These are phyloP conservation scores for Auriscalpium orientale DNA, from an alignment of 768 basidiomycete genomes.

Conservation along the genomic window DNA sequence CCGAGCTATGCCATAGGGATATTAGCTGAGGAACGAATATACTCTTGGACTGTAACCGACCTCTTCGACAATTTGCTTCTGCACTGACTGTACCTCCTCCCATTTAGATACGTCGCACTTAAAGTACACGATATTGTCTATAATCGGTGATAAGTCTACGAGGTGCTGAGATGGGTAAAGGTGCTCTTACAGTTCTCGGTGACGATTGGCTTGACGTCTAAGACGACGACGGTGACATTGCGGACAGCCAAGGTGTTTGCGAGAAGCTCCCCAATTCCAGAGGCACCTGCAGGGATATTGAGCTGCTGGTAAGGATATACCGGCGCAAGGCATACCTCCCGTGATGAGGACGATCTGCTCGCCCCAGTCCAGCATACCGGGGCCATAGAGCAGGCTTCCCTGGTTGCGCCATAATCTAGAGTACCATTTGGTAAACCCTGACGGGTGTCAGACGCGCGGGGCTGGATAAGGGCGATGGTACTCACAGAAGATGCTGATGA, in stretches of 20 bases:
- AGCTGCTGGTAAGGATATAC: no score
- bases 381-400: constrained; percentile 52
- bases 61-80: constrained; percentile 71
- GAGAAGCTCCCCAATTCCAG: constrained; percentile 82
- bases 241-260: constrained; percentile 82
- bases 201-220: constrained; percentile 73
- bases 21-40: neutral
- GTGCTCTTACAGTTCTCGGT: constrained; percentile 65
- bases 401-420: constrained; percentile 73
- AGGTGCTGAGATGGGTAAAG: neutral
- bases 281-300: constrained; percentile 48
- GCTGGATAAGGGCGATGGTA: constrained; percentile 6
- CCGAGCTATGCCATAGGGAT: constrained; percentile 50
- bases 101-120: constrained; percentile 89
- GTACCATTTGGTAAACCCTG: constrained; percentile 60
- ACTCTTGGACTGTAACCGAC: constrained; percentile 27
- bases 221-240: constrained; percentile 76
- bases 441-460: constrained; percentile 19
- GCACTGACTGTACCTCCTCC: constrained; percentile 73
- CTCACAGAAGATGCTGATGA: constrained; percentile 64
- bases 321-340: constrained; percentile 50
- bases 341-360: constrained; percentile 88
- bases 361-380: constrained; percentile 68
- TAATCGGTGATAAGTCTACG: neutral
- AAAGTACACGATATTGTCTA: constrained; percentile 79